These are phyloP conservation scores for Colletotrichum higginsianum DNA, from an alignment of 2,329 filamentous ascomycete species.

Conservation along the genomic window DNA sequence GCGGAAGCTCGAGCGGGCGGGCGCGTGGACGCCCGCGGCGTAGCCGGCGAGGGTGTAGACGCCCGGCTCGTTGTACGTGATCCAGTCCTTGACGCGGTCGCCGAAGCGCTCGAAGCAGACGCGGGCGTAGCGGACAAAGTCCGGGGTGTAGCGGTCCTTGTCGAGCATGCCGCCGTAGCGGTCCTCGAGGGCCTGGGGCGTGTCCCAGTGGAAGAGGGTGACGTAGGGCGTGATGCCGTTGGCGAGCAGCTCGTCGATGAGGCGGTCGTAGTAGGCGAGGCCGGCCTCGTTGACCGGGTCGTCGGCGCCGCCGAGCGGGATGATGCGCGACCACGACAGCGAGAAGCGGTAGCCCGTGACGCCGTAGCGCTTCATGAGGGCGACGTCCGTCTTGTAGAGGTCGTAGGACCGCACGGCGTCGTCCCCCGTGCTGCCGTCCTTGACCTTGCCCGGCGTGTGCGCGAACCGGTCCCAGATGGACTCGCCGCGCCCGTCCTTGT, in stretches of 20 bases:
- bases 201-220: constrained; percentile 77
- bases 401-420: constrained; percentile 57
- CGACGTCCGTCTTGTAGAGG: constrained; percentile 67
- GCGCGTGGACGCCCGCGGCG: constrained; percentile 53
- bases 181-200: constrained; percentile 71
- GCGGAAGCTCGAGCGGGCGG: constrained; percentile 49
- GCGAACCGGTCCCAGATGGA: constrained; percentile 60
- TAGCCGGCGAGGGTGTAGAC: constrained; percentile 53
- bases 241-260: constrained; percentile 71
- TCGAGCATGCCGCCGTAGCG: constrained; percentile 74
- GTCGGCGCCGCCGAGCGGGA: constrained; percentile 73
- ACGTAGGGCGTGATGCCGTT: constrained; percentile 73
- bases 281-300: constrained; percentile 74
- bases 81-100: constrained; percentile 73
- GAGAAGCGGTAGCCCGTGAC: constrained; percentile 76
- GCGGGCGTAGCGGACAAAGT: constrained; percentile 71
- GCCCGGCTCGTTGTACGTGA: constrained; percentile 56
- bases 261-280: constrained; percentile 71
- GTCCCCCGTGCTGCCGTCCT: constrained; percentile 57
- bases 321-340: constrained; percentile 75
- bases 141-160: constrained; percentile 73
- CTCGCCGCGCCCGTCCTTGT: constrained; percentile 57
- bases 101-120: constrained; percentile 72
- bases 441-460: constrained; percentile 56
- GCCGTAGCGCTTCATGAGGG: constrained; percentile 70